Conservation (phyloP, 2,329 filamentous ascomycete genomes). For the Clarireedia hainanense region DNA sequence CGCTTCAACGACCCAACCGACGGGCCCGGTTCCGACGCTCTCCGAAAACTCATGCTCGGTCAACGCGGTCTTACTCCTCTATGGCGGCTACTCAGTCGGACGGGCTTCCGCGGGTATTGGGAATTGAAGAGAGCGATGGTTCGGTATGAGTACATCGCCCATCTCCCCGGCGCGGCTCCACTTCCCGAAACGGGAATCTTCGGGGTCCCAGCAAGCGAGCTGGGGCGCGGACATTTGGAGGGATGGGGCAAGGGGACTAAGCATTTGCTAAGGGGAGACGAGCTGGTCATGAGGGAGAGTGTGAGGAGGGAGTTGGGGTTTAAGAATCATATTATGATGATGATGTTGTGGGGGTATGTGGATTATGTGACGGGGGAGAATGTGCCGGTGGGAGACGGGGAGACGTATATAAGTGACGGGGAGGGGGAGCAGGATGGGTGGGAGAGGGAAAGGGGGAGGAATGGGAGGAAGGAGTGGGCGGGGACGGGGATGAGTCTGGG, state of each 20-base stretch:
- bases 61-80: conserved; percentile 49
- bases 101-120: conserved; percentile 38
- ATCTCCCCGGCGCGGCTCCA: conserved; percentile 16
- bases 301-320: conserved; percentile 44
- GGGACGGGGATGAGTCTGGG: conserved; percentile 3
- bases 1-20: conserved; percentile 56
- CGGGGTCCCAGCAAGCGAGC: conserved; percentile 42
- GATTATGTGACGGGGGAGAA: conserved; percentile 45
- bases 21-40: conserved; percentile 40
- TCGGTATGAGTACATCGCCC: conserved; percentile 43
- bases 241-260: conserved; percentile 43
- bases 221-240: conserved; percentile 47
- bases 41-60: conserved; percentile 52
- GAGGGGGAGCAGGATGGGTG: conserved; percentile 23
- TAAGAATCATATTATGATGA: conserved; percentile 44
- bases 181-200: conserved; percentile 30
- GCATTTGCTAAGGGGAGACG: conserved; percentile 48
- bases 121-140: conserved; percentile 52
- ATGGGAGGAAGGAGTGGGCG: neutral
- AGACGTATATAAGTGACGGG: conserved; percentile 45
- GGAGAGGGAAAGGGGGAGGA: neutral
- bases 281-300: conserved; percentile 50
- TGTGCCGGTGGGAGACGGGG: conserved; percentile 40
- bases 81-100: conserved; percentile 51
- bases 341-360: conserved; percentile 56